phyloP scores from a whole-genome alignment of 169 alveolate genomes.

The Eimeria falciformis region DNA sequence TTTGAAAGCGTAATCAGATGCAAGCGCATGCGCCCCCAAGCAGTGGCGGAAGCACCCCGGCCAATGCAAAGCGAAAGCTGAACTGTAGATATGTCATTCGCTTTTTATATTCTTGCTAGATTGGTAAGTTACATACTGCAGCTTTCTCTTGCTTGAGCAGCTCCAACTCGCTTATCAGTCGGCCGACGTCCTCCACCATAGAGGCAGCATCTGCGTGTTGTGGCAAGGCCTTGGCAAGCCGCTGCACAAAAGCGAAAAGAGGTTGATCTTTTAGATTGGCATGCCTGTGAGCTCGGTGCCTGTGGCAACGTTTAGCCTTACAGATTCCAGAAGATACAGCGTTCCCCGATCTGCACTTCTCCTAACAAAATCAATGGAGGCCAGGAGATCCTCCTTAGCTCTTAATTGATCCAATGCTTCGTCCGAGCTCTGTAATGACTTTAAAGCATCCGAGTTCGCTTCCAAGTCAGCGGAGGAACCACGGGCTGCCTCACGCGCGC shows the following conservation, averaged over 20 bases:
- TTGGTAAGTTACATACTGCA: not conserved
- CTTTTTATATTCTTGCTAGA: too few species aligned
- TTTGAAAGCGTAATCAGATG: too few species aligned
- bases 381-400: not conserved
- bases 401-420: too few species aligned
- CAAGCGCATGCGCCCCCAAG: too few species aligned
- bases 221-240: not conserved
- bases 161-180: not conserved
- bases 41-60: too few species aligned
- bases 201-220: constrained; percentile 35
- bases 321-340: constrained; percentile 25
- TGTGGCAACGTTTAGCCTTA: not conserved
- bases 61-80: too few species aligned
- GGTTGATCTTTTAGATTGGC: too few species aligned
- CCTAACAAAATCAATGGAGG: not conserved
- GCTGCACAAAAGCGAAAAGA: constrained; percentile 14
- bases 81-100: too few species aligned
- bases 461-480: too few species aligned
- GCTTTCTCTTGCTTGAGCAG: constrained; percentile 28
- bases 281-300: not conserved
- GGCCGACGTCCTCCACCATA: not conserved
- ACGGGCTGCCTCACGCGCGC: too few species aligned
- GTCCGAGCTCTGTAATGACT: too few species aligned
- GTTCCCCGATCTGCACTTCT: constrained; percentile 37
- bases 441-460: too few species aligned